Evolutionary conservation across 176 grass and related monocot genomes (phyloP).

Genomic region (Bromus sterilis): DNA sequence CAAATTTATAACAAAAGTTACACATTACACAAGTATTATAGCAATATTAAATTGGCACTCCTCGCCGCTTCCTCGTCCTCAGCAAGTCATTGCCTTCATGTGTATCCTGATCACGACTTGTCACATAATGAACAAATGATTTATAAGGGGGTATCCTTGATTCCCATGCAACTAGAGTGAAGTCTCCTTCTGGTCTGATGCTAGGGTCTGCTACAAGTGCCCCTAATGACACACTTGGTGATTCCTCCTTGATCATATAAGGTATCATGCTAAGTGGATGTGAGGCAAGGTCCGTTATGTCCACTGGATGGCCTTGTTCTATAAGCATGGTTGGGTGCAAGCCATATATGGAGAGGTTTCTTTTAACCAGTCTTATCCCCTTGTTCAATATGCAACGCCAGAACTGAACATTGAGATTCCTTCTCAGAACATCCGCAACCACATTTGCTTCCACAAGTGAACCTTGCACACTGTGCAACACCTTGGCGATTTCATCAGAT

Average conservation of each 20-base stretch:
- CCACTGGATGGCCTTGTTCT: neutral
- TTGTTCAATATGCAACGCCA: neutral
- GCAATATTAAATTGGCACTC: too few relatives aligned
- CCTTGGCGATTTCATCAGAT: too few relatives aligned
- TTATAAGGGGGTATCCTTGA: neutral
- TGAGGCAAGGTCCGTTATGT: neutral
- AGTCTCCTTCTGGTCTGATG: neutral
- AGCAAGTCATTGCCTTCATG: too few relatives aligned
- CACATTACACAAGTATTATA: too few relatives aligned
- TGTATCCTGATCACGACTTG: too few relatives aligned
- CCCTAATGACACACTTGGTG: neutral
- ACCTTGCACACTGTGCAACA: neutral
- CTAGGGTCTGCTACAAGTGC: neutral
- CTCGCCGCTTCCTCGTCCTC: too few relatives aligned
- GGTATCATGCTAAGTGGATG: neutral
- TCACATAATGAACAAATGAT: neutral
- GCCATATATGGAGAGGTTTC: neutral
- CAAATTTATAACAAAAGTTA: too few relatives aligned
- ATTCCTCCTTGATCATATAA: neutral
- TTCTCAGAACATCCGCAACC: neutral
- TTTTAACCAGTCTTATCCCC: neutral
- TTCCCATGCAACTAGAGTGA: neutral
- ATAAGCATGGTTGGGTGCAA: neutral
- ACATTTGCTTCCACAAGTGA: neutral
- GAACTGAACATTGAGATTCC: neutral